A percentile compares a stretch with the other conserved stretches of the same genome.
phyloP scores from a whole-genome alignment of 768 basidiomycete genomes.

The Termitomyces sp. region DNA sequence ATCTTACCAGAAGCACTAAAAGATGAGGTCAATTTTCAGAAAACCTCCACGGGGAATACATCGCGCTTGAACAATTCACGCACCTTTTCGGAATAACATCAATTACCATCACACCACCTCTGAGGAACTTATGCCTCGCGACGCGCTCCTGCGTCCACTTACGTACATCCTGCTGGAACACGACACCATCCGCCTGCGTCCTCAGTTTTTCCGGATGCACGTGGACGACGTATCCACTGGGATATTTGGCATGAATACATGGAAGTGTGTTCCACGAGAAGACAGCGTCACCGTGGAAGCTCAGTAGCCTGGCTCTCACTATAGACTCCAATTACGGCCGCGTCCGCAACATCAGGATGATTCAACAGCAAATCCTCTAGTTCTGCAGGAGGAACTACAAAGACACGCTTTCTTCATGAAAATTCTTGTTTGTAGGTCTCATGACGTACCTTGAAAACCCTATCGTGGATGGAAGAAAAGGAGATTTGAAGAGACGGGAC shows the following conservation, averaged over 20 bases:
- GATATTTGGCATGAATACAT: background rate
- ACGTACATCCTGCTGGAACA: slow-evolving; percentile 46
- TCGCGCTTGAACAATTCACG: background rate
- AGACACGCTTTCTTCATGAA: background rate
- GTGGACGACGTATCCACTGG: slow-evolving; percentile 61
- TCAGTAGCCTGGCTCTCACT: slow-evolving; percentile 70
- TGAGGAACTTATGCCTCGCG: slow-evolving; percentile 68
- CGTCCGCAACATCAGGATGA: slow-evolving; percentile 73
- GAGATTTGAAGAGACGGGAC: background rate
- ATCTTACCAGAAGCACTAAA: slow-evolving; percentile 84
- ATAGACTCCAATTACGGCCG: slow-evolving; percentile 74
- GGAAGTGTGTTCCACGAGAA: background rate
- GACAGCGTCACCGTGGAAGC: slow-evolving; percentile 54
- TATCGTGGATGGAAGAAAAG: slow-evolving; percentile 17
- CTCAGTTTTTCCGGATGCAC: slow-evolving; percentile 30
- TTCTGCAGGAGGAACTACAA: slow-evolving; percentile 77
- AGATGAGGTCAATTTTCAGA: background rate
- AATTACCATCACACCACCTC: slow-evolving; percentile 67
- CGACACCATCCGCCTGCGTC: slow-evolving; percentile 28
- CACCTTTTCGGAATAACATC: slow-evolving; percentile 67
- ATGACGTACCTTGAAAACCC: slow-evolving; percentile 66
- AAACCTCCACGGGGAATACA: background rate
- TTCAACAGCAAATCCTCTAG: slow-evolving; percentile 71
- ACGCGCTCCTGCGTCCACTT: slow-evolving; percentile 68
- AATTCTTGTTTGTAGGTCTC: background rate